phyloP scores from a whole-genome alignment of 1,139 yeast genomes.

The Meyerozyma elateridarum region DNA sequence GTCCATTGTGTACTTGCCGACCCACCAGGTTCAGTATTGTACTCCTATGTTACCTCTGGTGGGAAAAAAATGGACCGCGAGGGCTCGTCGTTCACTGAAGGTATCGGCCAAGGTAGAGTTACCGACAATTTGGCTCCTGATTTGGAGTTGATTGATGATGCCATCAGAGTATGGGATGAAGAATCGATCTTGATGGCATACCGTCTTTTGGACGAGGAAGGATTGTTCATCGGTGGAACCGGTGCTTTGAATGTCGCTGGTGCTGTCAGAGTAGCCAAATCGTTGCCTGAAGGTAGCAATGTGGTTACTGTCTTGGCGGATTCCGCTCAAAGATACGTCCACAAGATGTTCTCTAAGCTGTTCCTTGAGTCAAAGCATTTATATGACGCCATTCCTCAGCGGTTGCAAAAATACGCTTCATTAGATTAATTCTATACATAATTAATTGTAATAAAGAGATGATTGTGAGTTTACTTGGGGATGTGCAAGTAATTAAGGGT shows the following conservation, averaged over 20 bases:
- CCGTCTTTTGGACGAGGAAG: constrained; percentile 81
- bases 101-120: constrained; percentile 92
- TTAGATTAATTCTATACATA: too few species aligned
- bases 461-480: too few species aligned
- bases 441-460: too few species aligned
- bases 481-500: too few species aligned
- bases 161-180: constrained; percentile 69
- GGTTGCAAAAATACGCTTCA: constrained; percentile 60
- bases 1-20: constrained; percentile 74
- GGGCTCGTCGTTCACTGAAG: constrained; percentile 89
- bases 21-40: constrained; percentile 88
- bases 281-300: constrained; percentile 75
- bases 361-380: constrained; percentile 75
- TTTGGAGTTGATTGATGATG: constrained; percentile 66
- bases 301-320: constrained; percentile 85
- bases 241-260: constrained; percentile 82
- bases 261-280: constrained; percentile 65
- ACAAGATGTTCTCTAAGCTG: constrained; percentile 66
- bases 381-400: constrained; percentile 61
- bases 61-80: constrained; percentile 60
- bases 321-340: constrained; percentile 84
- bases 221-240: constrained; percentile 86
- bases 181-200: constrained; percentile 77
- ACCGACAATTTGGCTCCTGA: constrained; percentile 78
- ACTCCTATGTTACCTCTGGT: constrained; percentile 66